phyloP scores from a whole-genome alignment of 2,329 filamentous ascomycete species.

The Cladophialophora exuberans region DNA sequence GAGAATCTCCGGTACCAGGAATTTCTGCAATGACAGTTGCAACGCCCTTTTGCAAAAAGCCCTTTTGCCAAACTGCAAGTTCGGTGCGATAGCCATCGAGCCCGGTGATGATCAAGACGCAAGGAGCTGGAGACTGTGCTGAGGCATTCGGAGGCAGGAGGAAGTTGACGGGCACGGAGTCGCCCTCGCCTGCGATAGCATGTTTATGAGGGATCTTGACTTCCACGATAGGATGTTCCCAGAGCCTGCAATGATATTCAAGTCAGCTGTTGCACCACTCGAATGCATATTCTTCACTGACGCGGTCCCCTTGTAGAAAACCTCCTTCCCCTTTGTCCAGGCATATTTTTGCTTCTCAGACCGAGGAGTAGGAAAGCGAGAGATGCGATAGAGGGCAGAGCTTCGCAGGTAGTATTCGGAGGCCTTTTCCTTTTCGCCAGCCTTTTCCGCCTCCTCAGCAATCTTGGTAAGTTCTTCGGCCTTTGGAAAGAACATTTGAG shows the following conservation, averaged over 20 bases:
- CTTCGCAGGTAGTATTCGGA: constrained; percentile 58
- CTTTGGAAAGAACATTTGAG: constrained; percentile 62
- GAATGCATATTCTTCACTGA: constrained; percentile 18
- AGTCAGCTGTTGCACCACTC: constrained; percentile 9
- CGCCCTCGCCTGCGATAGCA: constrained; percentile 55
- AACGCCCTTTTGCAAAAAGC: constrained; percentile 46
- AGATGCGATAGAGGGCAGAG: constrained; percentile 73
- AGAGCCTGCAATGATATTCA: constrained; percentile 18
- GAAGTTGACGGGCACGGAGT: constrained; percentile 66
- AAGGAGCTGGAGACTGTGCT: constrained; percentile 50
- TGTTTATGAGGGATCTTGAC: constrained; percentile 63
- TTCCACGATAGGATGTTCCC: constrained; percentile 60
- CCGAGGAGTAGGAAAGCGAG: constrained; percentile 62
- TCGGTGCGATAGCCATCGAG: constrained; percentile 64
- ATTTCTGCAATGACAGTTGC: constrained; percentile 66
- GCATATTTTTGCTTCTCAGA: constrained; percentile 34
- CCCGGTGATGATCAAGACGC: constrained; percentile 61
- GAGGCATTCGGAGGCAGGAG: constrained; percentile 58
- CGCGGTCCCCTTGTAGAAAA: constrained; percentile 35
- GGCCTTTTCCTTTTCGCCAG: constrained; percentile 57
- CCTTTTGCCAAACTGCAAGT: constrained; percentile 34
- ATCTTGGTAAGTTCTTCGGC: constrained; percentile 60
- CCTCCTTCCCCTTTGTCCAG: constrained; percentile 32
- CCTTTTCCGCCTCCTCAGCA: constrained; percentile 55
- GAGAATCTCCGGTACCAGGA: constrained; percentile 69